Percentiles rank a stretch among this genome's conserved stretches.
phyloP scores from a whole-genome alignment of 768 basidiomycete species.

The Rhizopogon sp. region DNA sequence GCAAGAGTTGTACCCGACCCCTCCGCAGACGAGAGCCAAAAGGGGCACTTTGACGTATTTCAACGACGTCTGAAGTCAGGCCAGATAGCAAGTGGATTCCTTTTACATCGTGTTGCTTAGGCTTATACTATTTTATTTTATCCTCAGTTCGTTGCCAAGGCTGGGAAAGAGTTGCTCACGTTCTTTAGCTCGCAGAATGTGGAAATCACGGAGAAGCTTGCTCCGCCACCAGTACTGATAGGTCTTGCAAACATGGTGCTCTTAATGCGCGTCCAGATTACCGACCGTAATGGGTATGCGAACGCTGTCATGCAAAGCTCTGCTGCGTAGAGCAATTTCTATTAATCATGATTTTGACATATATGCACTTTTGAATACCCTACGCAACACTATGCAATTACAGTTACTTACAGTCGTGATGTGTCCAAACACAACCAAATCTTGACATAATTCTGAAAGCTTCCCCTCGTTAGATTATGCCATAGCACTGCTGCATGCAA shows the following conservation, averaged over 20 bases:
- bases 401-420: neutral
- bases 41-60: conserved; percentile 45
- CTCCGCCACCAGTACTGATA: conserved; percentile 40
- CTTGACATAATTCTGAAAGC: neutral
- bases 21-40: conserved; percentile 37
- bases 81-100: conserved; percentile 41
- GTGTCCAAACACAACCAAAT: conserved; percentile 19
- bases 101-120: neutral
- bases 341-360: neutral
- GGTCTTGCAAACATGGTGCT: conserved; percentile 41
- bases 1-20: conserved; percentile 39
- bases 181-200: conserved; percentile 53
- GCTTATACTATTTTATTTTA: neutral
- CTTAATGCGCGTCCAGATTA: conserved; percentile 53
- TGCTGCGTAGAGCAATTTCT: conserved; percentile 3
- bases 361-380: neutral
- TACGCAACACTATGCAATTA: neutral
- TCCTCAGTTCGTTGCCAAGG: conserved; percentile 54
- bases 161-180: conserved; percentile 47
- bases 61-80: conserved; percentile 43
- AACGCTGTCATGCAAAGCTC: conserved; percentile 35
- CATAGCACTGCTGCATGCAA: neutral
- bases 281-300: conserved; percentile 55
- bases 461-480: too few relatives aligned
- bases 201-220: conserved; percentile 43